Evolutionary conservation across 805 yeast genomes (phyloP).

Genomic region (Debaryomyces castellii): DNA sequence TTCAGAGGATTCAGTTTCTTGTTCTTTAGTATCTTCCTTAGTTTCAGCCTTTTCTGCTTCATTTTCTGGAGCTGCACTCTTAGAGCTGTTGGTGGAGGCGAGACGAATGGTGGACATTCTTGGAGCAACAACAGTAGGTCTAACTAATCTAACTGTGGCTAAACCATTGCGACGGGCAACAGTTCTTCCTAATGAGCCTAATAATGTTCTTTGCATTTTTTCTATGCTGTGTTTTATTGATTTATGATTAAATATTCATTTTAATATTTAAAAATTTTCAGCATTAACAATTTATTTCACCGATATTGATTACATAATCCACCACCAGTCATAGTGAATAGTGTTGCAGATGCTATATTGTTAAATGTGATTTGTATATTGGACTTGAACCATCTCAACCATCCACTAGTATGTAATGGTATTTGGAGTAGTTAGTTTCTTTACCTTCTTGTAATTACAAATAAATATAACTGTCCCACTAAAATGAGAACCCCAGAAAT

Average conservation of each 20-base stretch:
- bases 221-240: neutral
- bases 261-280: neutral
- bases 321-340: no score
- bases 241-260: neutral
- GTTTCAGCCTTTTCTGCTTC: neutral
- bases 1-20: slow-evolving; percentile 10
- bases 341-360: no score
- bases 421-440: no score
- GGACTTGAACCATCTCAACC: no score
- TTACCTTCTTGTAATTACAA: no score
- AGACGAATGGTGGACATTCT: slow-evolving; percentile 14
- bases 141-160: slow-evolving; percentile 12
- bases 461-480: no score
- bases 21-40: slow-evolving; percentile 7
- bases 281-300: neutral
- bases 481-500: no score
- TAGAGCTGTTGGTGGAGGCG: slow-evolving; percentile 14
- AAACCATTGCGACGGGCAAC: slow-evolving; percentile 10
- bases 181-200: slow-evolving; percentile 18
- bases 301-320: neutral
- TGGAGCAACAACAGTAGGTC: slow-evolving; percentile 13
- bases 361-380: no score
- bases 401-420: no score
- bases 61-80: neutral
- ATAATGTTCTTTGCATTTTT: slow-evolving; percentile 26